These are phyloP conservation scores for Syzygium aqueum DNA, from an alignment of 345 rosid genomes.

Conservation along the genomic window DNA sequence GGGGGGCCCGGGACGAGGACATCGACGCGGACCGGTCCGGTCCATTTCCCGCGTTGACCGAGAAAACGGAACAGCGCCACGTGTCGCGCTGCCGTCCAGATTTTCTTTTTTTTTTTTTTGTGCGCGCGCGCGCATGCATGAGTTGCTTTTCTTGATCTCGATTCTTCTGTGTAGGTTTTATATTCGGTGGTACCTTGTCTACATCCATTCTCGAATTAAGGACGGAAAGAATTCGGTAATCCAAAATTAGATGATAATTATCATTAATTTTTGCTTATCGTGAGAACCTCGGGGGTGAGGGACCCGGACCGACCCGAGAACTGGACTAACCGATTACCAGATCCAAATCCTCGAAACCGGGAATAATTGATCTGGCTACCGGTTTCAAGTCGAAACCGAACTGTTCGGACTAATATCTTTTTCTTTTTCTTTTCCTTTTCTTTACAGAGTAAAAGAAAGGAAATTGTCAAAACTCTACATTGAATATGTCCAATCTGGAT, in stretches of 20 bases:
- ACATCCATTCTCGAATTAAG: neutral
- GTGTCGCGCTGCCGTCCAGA: neutral
- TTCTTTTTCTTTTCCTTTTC: no score
- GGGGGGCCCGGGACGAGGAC: neutral
- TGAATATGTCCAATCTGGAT: neutral
- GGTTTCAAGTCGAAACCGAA: no score
- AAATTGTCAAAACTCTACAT: neutral
- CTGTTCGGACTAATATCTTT: neutral
- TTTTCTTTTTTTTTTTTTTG: neutral
- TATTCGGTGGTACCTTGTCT: neutral
- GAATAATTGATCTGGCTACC: no score
- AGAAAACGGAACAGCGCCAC: neutral
- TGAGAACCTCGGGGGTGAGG: no score
- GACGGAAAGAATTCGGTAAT: rapidly evolving
- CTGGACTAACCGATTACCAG: no score
- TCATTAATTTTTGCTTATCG: neutral
- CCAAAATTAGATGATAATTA: neutral
- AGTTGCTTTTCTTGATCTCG: neutral
- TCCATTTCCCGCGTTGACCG: neutral
- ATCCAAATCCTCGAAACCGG: no score
- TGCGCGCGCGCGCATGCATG: no score
- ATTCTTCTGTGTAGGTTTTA: neutral
- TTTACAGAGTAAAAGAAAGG: neutral
- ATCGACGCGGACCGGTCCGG: neutral
- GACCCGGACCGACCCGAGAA: no score